A percentile compares a stretch with the other conserved stretches of the same genome.
Conservation (phyloP, 495 filamentous ascomycete genomes). For the Penicillium nucicola region DNA sequence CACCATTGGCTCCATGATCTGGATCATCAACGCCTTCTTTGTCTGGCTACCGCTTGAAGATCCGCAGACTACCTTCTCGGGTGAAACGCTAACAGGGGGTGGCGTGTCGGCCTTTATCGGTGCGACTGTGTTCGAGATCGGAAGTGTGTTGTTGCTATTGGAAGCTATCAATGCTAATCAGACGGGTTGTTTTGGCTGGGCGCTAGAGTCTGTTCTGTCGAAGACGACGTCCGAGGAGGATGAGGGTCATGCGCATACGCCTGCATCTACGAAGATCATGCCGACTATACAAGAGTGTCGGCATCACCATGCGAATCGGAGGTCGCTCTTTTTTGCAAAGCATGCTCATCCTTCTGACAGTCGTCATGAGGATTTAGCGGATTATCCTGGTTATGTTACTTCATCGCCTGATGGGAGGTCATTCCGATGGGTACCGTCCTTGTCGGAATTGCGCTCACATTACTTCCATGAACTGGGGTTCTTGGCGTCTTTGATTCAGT, state of each 20-base stretch:
- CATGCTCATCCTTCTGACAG: neutral
- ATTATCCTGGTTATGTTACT: constrained; percentile 9
- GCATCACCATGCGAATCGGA: constrained; percentile 57
- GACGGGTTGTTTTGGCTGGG: constrained; percentile 70
- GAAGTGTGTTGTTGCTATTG: constrained; percentile 60
- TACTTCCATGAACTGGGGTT: constrained; percentile 69
- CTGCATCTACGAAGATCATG: constrained; percentile 16
- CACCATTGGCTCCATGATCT: constrained; percentile 60
- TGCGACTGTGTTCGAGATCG: constrained; percentile 67
- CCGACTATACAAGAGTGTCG: constrained; percentile 34
- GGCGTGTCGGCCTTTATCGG: constrained; percentile 68
- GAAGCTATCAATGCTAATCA: constrained; percentile 69
- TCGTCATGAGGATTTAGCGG: neutral
- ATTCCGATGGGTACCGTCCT: constrained; percentile 63
- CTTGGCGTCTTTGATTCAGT: constrained; percentile 58
- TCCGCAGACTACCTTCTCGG: constrained; percentile 51
- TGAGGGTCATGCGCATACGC: neutral
- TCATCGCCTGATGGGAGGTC: constrained; percentile 16
- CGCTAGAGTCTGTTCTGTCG: constrained; percentile 50
- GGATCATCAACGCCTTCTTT: constrained; percentile 70
- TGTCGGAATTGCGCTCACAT: constrained; percentile 54
- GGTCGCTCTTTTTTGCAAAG: constrained; percentile 38
- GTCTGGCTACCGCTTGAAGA: constrained; percentile 57
- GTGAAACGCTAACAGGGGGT: constrained; percentile 49
- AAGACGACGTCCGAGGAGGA: constrained; percentile 26